These are phyloP conservation scores for Auricularia auricula-judae DNA, from an alignment of 768 basidiomycete genomes.

Conservation along the genomic window DNA sequence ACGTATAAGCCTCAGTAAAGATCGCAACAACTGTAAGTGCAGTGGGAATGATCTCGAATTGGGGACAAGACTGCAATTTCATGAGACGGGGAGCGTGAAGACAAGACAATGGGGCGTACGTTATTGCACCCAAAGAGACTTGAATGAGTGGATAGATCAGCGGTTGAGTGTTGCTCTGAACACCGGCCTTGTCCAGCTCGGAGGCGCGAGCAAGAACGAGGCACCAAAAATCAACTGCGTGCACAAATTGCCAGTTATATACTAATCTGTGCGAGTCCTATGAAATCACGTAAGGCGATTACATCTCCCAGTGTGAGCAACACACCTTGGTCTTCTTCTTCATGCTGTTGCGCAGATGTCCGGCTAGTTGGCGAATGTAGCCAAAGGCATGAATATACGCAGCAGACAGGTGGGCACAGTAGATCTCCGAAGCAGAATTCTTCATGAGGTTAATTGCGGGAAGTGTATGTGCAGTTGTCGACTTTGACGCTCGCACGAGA, in stretches of 20 bases:
- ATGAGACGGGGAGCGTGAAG: neutral
- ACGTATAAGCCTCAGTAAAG: constrained; percentile 72
- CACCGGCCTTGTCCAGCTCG: constrained; percentile 38
- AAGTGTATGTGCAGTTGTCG: constrained; percentile 76
- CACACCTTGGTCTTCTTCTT: constrained; percentile 74
- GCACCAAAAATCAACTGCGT: constrained; percentile 94
- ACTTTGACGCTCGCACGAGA: constrained; percentile 72
- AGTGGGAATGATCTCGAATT: constrained; percentile 90
- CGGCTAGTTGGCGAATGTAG: constrained; percentile 89
- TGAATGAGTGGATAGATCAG: constrained; percentile 94
- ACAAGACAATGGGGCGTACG: constrained; percentile 38
- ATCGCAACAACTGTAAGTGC: constrained; percentile 85
- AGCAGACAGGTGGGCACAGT: constrained; percentile 58
- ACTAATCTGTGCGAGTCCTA: constrained; percentile 90
- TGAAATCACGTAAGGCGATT: neutral
- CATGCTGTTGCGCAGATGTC: constrained; percentile 85
- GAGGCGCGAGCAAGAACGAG: constrained; percentile 79
- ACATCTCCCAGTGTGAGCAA: neutral
- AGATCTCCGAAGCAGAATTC: constrained; percentile 90
- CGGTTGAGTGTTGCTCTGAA: constrained; percentile 72
- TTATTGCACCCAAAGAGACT: constrained; percentile 84
- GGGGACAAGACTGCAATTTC: constrained; percentile 59
- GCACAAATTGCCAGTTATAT: constrained; percentile 98
- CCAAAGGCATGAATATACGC: constrained; percentile 93
- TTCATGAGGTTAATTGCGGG: constrained; percentile 96